phyloP scores from a whole-genome alignment of 192 early-diverging fungal species.

The Coemansia sp. region DNA sequence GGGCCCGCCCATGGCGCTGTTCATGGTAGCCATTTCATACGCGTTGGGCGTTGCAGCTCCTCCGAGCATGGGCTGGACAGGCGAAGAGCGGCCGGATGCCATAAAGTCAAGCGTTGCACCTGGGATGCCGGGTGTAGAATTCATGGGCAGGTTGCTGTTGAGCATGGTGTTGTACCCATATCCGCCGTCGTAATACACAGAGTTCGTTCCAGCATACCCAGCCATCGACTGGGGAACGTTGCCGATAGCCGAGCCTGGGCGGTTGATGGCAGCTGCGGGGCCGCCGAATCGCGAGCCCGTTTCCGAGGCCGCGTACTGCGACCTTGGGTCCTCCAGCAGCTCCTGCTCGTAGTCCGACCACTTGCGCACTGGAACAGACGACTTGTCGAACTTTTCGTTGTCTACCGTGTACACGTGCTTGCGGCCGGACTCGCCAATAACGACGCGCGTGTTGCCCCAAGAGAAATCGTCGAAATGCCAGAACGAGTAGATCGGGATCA shows the following conservation, averaged over 20 bases:
- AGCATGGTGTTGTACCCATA: constrained; percentile 51
- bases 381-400: constrained; percentile 79
- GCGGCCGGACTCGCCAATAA: constrained; percentile 83
- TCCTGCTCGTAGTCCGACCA: constrained; percentile 82
- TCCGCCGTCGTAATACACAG: constrained; percentile 51
- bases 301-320: constrained; percentile 45
- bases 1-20: constrained; percentile 9
- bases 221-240: constrained; percentile 53
- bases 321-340: constrained; percentile 48
- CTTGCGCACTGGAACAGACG: constrained; percentile 69
- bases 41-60: constrained; percentile 16
- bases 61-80: constrained; percentile 32
- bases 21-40: constrained; percentile 46
- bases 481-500: constrained; percentile 87
- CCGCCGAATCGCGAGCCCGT: constrained; percentile 46
- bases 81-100: constrained; percentile 40
- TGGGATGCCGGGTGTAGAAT: constrained; percentile 6
- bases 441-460: constrained; percentile 97
- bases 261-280: constrained; percentile 23
- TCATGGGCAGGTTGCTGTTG: constrained; percentile 30
- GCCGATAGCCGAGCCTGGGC: constrained; percentile 52
- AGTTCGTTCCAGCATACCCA: constrained; percentile 48
- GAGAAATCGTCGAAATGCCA: constrained; percentile 99
- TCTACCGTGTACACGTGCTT: constrained; percentile 64
- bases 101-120: constrained; percentile 30